Base-by-base conservation (phyloP, 257 asterid species). In the Paulownia fortunei region DNA sequence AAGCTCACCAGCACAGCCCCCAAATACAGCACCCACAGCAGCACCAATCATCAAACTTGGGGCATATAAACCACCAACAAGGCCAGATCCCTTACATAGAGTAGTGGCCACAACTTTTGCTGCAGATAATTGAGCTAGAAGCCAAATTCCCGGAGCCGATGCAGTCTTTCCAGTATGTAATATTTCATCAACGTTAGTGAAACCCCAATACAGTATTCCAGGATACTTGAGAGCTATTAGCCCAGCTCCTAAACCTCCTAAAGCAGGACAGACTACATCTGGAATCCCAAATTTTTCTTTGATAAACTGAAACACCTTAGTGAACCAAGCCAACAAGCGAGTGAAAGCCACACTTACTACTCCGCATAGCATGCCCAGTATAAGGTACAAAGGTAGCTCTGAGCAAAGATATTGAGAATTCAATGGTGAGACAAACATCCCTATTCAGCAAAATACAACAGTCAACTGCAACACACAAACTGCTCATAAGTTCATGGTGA, bases 21-120 rank as follows among this genome's bases (percentile, higher is more conserved):
- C 99, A 84, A 96, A 96, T 26, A 93, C 97, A 32, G 98, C 99
- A 76, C 99, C 99, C 19, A 93, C 96, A 75, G 98, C 98, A 78
- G 99, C 97, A 84, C 99, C 99, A 81, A 96, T 93, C 99, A 96
- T 96, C 85, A 96, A 86, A 84, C 98, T 96, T 60, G 99, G 99
- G 60, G 99, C 99, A 81, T 96, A 96, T 51, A 96, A 67, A 49
- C 98, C 99, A 63, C 99, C 98, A 69, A 93, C 99, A 75, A 96
- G 97, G 72, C 95, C 96, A 83, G 98, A 93, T 60, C 97, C 99
- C 82, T 89, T 96, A 72, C 98, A 96, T 39, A 96, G 88, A 81
- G 99, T 83, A 67, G 99, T 90, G 27, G 99, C 97, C 46, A 90
- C 95, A 78, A 96, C 97, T 89, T 96, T 93, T 42, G 98, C 97